Base-by-base conservation (phyloP, 2,329 filamentous ascomycete species). In the Geoglossum cookeanum region DNA sequence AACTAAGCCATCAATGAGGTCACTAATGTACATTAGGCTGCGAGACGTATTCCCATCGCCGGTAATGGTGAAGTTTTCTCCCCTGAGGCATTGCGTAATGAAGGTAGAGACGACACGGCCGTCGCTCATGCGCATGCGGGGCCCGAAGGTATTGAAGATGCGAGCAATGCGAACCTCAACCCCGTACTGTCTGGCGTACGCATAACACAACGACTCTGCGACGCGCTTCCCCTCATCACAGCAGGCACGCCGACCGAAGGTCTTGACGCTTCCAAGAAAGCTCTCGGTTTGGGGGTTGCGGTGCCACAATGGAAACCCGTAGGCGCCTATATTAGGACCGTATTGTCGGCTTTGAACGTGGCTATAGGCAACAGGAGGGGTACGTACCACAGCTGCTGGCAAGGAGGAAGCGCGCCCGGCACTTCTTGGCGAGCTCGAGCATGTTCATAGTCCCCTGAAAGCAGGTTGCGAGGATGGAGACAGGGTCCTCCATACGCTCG, bases 381-480 rank as follows among this genome's bases (percentile, higher is more conserved):
- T 4, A 53, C 58, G 35, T 55, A 64, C 63, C 65, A 8, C 65
- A 67, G 33, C 65, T 68, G 58, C 64, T 67, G 7, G 66, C 62
- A 17, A 66, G 62, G 13, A 68, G 59, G 32, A 68, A 64, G 30
- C 66, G 61, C 27, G 64, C 62, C 27, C 64, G 65, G n/a, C 60
- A 58, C 29, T 60, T 56, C 58, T 64, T 64, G 15, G 66, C 65
- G 9, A 67, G 61, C 27, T 63, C 62, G 22, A 68, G 60, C 58
- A 68, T 64, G 45, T 67, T 68, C 42, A 60, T 59, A n/a, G 65
- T 67, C 1, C 66, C 66, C 32, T 65, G 61, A 58, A 65, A 68
- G 42, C 64, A 61, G 4, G 66, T 68, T 51, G 64, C 63, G 29
- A 68, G 59, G 15, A 66, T 68, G 39, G 62, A 64, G 4, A 67